phyloP scores from a whole-genome alignment of 2,329 filamentous ascomycete genomes.

The Fusarium subglutinans region DNA sequence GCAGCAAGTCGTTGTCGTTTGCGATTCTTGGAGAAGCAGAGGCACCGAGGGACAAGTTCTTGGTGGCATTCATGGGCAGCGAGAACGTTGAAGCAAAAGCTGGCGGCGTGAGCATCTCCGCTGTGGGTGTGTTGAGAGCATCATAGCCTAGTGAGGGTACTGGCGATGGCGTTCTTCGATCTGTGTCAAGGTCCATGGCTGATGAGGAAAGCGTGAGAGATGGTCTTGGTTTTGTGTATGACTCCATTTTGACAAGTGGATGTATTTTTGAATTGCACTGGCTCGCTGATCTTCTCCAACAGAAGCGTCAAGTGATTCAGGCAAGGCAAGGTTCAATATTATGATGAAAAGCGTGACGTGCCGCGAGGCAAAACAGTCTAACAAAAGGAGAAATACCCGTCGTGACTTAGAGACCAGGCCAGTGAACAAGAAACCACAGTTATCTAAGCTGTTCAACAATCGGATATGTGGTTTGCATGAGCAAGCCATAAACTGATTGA shows the following conservation, averaged over 20 bases:
- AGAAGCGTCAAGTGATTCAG: slow-evolving; percentile 1
- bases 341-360: not conserved
- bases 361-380: slow-evolving; percentile 33
- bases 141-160: slow-evolving; percentile 33
- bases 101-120: slow-evolving; percentile 32
- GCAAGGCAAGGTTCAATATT: not conserved
- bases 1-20: slow-evolving; percentile 12
- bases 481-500: slow-evolving; percentile 10
- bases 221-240: slow-evolving; percentile 17
- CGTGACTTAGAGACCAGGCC: slow-evolving; percentile 1
- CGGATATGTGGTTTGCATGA: slow-evolving; percentile 12
- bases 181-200: slow-evolving; percentile 27
- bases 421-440: slow-evolving; percentile 4
- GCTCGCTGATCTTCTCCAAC: not conserved
- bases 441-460: not conserved
- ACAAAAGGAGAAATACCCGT: slow-evolving; percentile 9
- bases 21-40: slow-evolving; percentile 1
- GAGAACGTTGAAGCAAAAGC: slow-evolving; percentile 26
- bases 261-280: not conserved
- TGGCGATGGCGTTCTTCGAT: slow-evolving; percentile 30
- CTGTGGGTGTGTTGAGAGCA: slow-evolving; percentile 23
- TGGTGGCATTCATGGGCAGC: slow-evolving; percentile 4
- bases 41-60: slow-evolving; percentile 11
- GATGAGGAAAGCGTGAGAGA: slow-evolving; percentile 29
- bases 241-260: slow-evolving; percentile 17